Evolutionary conservation across 2,329 filamentous ascomycete species (phyloP), one percentile per base, ranked within the genome.

Genomic region (Diaporthe citrichinensis): DNA sequence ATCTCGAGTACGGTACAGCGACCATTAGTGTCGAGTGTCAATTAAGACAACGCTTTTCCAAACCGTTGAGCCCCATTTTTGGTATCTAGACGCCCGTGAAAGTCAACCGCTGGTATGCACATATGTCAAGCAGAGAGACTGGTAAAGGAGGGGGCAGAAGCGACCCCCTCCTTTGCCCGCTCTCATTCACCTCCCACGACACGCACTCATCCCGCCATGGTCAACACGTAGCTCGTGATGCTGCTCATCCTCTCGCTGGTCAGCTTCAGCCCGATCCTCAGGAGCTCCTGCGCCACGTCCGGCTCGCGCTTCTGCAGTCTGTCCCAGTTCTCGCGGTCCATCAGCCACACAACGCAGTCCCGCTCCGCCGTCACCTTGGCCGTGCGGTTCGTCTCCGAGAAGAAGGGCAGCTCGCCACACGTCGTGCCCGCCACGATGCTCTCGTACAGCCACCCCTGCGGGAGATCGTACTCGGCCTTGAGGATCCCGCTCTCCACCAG

Each of bases 321-420:
- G 72, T 88, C 87, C 94, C 96, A 99, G 71, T 89, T 88, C 61
- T 92, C 90, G 17, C 87, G 86, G 75, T 93, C 93, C 86, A 99
- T 90, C 77, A 93, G 85, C 97, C 97, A 99, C 8, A 93, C 91
- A 0, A 97, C 91, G 77, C 93, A 94, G 79, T 96, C 93, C 72
- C 92, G 90, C 82, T 98, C 96, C 2, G 95, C 95, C 58, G 92
- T 88, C 15, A 97, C 95, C 0, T 94, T 98, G 2, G 95, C 95
- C 5, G 96, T 98, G 25, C 97, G 90, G 71, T 91, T 88, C 1
- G 96, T 98, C 81, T 97, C 94, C 3, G 93, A 95, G 85, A 99
- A 99, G 86, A 99, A 99, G 0, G 97, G 97, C 72, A 99, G 85
- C 85, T 99, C 97, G 49, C 97, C 97, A 80, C 96, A 98, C 0